A percentile compares a stretch with the other conserved stretches of the same genome.
phyloP scores from a whole-genome alignment of 2,329 filamentous ascomycete species.

The Claviceps cyperi region DNA sequence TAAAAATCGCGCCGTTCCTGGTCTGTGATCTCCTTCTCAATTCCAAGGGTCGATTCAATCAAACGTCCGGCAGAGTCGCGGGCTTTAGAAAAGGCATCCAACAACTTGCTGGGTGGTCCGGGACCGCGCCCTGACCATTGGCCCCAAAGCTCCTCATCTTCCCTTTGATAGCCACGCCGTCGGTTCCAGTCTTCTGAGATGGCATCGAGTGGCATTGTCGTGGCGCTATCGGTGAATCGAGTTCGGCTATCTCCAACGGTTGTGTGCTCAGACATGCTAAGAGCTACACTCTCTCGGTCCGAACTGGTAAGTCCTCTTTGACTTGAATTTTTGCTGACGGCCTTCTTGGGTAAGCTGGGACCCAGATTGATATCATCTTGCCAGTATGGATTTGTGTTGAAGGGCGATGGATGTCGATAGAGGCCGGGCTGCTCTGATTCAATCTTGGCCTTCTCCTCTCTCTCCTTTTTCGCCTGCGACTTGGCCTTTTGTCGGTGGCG shows the following conservation, averaged over 20 bases:
- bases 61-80: constrained; percentile 39
- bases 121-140: constrained; percentile 14
- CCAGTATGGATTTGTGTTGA: constrained; percentile 82
- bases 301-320: constrained; percentile 45
- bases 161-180: constrained; percentile 60
- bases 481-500: constrained; percentile 55
- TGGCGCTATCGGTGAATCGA: constrained; percentile 16
- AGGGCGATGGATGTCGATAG: constrained; percentile 69
- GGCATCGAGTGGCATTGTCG: constrained; percentile 24
- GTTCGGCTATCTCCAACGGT: constrained; percentile 23
- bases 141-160: constrained; percentile 81
- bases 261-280: constrained; percentile 24
- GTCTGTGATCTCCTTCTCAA: constrained; percentile 38
- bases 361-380: constrained; percentile 72
- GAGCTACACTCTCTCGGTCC: constrained; percentile 37
- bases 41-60: constrained; percentile 36
- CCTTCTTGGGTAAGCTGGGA: constrained; percentile 54
- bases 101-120: constrained; percentile 41
- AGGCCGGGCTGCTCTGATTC: constrained; percentile 56
- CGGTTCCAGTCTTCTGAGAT: constrained; percentile 51
- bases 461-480: constrained; percentile 53
- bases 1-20: constrained; percentile 46
- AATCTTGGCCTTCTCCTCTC: constrained; percentile 48
- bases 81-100: constrained; percentile 45
- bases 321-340: constrained; percentile 41